Evolutionary conservation across 2,329 filamentous ascomycete genomes (phyloP), one percentile per base, ranked within the genome.

Genomic region (Fusarium dimerum): DNA sequence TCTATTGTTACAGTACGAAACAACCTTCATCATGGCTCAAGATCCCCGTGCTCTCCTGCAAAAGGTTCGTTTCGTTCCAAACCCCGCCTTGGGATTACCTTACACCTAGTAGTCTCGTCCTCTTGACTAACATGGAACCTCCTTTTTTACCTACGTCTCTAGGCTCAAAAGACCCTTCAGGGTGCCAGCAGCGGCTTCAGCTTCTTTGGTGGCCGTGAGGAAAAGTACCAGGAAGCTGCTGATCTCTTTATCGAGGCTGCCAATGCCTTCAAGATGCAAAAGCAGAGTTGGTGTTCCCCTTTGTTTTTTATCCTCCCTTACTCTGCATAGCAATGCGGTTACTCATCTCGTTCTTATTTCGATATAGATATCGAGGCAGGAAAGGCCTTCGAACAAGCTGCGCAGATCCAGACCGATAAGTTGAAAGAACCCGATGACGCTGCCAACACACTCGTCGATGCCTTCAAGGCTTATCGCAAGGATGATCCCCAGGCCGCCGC

Each of bases 401-500:
- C 92, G n/a, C 73, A 82, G 41, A 86, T 97, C 54, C 90, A 96
- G 72, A 83, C 78, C 45, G 81, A 86, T 61, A 87, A 92, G 65
- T 82, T 97, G 46, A 95, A 92, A 69, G 92, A 97, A 68, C 90
- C 89, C 40, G 90, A 96, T 70, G 94, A 97, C 69, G 91, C 92
- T 44, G 92, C 93, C 59, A 95, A 96, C 74, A 88, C 88, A 44
- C 78, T 92, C 55, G 84, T 88, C 66, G 92, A 97, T 71, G 94
- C 94, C 47, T 97, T 92, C 82, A 97, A 97, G 78, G 88, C 91
- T 54, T 97, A 97, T 77, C 84, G 88, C 66, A 95, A 92, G 74
- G 86, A 89, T 48, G 86, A 90, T 65, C 92, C 92, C 17, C 81
- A 90, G 68, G 88, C 93, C 66, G 93, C 92, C 15, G 90, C 88